These are phyloP conservation scores for Nidularia pulvinata DNA, from an alignment of 768 basidiomycete species.

Conservation along the genomic window DNA sequence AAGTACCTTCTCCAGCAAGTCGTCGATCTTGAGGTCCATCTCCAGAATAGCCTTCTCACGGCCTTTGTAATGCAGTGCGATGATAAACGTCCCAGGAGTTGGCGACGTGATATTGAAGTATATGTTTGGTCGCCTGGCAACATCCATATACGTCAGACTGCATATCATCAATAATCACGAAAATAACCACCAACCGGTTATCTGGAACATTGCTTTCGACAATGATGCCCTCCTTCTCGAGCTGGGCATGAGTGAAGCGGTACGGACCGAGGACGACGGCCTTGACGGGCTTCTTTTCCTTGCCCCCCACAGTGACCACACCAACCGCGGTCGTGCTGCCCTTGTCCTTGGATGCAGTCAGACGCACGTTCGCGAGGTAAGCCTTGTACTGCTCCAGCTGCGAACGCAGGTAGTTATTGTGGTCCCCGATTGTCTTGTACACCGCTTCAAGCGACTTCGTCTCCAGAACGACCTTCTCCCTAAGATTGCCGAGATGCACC, in stretches of 20 bases:
- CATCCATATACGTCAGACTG: neutral
- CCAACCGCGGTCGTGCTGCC: constrained; percentile 88
- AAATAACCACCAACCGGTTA: constrained; percentile 66
- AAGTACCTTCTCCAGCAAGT: constrained; percentile 92
- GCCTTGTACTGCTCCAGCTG: constrained; percentile 99
- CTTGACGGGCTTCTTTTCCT: constrained; percentile 93
- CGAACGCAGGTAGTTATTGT: constrained; percentile 95
- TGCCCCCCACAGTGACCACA: constrained; percentile 94
- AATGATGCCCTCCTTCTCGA: constrained; percentile 99
- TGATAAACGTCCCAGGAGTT: constrained; percentile 97
- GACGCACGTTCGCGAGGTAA: constrained; percentile 95
- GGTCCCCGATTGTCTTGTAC: constrained; percentile 99
- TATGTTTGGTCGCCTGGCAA: constrained; percentile 86
- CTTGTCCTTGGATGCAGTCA: constrained; percentile 88
- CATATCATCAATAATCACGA: neutral
- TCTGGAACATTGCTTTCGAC: constrained; percentile 99
- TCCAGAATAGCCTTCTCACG: constrained; percentile 98
- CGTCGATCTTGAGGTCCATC: constrained; percentile 99
- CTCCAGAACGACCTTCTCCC: constrained; percentile 94
- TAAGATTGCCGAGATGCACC: constrained; percentile 92
- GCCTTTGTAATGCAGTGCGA: constrained; percentile 98
- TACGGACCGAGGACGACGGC: constrained; percentile 91
- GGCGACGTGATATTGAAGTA: constrained; percentile 99
- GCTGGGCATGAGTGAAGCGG: constrained; percentile 95
- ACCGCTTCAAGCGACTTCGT: constrained; percentile 93